A percentile compares a stretch with the other conserved stretches of the same genome.
Conservation (phyloP, 192 early-diverging fungal genomes). For the Linnemannia zychae region DNA sequence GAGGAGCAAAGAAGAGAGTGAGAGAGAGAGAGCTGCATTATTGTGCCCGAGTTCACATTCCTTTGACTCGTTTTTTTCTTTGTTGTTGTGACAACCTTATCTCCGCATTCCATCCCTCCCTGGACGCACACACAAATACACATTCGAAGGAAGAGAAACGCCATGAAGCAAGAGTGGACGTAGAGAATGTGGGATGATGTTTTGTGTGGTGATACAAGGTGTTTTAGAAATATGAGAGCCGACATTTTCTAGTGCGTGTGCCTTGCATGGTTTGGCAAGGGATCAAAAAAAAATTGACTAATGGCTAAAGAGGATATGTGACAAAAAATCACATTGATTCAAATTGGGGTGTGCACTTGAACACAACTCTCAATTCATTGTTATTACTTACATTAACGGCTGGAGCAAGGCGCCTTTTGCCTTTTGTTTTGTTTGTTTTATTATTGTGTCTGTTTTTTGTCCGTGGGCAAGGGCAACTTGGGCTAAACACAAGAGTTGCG, state of each 20-base stretch:
- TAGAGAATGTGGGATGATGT: constrained; percentile 31
- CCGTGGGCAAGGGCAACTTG: constrained; percentile 4
- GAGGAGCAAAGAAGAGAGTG: background rate
- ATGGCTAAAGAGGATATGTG: too few relatives aligned
- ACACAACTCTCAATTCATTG: background rate
- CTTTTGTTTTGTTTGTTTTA: background rate
- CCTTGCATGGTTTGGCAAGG: background rate
- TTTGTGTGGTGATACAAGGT: background rate
- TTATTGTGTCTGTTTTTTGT: background rate
- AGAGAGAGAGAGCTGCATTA: background rate
- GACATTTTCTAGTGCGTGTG: background rate
- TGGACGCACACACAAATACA: background rate
- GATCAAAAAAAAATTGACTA: too few relatives aligned
- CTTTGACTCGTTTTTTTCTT: background rate
- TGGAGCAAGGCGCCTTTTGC: background rate
- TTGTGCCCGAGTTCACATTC: background rate
- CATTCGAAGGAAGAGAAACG: background rate
- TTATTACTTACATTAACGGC: background rate
- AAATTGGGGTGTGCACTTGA: background rate
- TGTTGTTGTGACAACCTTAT: constrained; percentile 14
- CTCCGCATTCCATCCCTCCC: constrained; percentile 35
- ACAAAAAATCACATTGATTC: background rate
- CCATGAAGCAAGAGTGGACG: background rate
- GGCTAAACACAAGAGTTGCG: background rate
- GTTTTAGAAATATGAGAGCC: background rate